phyloP scores from a whole-genome alignment of 495 filamentous ascomycete species.

The Hypoxylon lenormandii region DNA sequence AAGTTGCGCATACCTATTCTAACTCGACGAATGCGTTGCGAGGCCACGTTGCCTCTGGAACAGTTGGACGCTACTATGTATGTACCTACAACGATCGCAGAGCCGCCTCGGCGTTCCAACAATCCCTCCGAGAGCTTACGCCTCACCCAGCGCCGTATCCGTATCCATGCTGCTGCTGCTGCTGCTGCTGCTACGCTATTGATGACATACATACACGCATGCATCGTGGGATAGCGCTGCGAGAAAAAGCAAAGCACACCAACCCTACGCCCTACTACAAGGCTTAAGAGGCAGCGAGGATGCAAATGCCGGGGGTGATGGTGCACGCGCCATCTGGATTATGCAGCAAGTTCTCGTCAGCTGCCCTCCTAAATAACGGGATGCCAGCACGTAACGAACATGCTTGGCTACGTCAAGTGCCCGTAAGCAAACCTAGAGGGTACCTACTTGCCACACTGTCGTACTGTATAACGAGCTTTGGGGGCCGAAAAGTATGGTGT shows the following conservation, averaged over 20 bases:
- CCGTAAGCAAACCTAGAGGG: constrained; percentile 17
- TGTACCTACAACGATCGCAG: constrained; percentile 24
- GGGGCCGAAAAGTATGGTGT: constrained; percentile 10
- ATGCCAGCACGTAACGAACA: no score
- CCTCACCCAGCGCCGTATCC: constrained; percentile 17
- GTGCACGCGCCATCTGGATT: constrained; percentile 25
- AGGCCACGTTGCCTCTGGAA: constrained; percentile 35
- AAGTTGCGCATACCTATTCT: constrained; percentile 2
- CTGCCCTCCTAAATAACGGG: background rate
- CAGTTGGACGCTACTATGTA: constrained; percentile 1
- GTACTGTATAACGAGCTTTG: background rate
- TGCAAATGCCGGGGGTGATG: background rate
- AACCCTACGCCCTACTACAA: background rate
- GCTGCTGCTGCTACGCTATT: constrained; percentile 13
- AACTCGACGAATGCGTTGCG: constrained; percentile 9
- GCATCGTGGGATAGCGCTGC: background rate
- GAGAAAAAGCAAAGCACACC: constrained; percentile 2
- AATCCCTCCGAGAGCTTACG: constrained; percentile 9
- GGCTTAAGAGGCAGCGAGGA: background rate
- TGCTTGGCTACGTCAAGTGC: no score
- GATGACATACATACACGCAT: constrained; percentile 2
- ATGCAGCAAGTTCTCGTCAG: constrained; percentile 35
- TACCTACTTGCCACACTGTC: no score
- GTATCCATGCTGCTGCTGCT: constrained; percentile 7
- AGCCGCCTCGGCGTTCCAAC: constrained; percentile 19